Base-by-base conservation (phyloP, 1,284 basidiomycete genomes). In the Sanghuangporus baumii region DNA sequence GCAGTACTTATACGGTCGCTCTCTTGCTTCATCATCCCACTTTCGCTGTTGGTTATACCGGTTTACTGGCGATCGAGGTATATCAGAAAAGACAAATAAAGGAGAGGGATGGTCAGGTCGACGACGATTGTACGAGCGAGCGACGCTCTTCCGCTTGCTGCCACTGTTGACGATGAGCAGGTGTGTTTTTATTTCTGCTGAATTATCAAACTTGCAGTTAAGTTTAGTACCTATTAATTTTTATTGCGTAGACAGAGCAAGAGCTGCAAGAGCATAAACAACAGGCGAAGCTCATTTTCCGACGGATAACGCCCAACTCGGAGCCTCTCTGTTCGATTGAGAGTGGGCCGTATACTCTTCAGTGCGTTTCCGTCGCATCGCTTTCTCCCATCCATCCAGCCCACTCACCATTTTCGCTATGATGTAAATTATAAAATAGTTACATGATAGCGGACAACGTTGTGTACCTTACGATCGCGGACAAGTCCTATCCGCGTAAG, bases 301-400 rank as follows among this genome's bases (percentile, higher is more conserved):
- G 96, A 62, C 87, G 96, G 55, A 88, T 99, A 73, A 93, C 91
- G 38, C 87, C 94, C 46, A 94, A 96, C 71, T 90, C 93, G 20
- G 97, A 99, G 74, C 93, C 95, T 14, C 84, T 91, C 37, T 98
- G 96, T 76, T 97, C 94, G 8, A 99, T 99, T 71, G 97, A 99
- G 74, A 96, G 93, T 67, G 96, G 95, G 1, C 85, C 87, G 67
- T 96, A 95, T 74, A 96, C 94, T 6, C 78, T 98, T 63, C 96
- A 99, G 96, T 96, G 66, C 69, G 86, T 80, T 46, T 47, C 38
- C 16, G 2, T 46, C 43, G 43, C 11, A 6, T 8, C 11, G 2
- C 6, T 46, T 18, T 12, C 2, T 6, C 18, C 20, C 43, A 6
- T 1, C 16, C 16, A 7, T 3, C 5, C 2, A n/a, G 6, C 16